Evolutionary conservation across 306 rosid species (phyloP).

Genomic region (Luffa acutangula): DNA sequence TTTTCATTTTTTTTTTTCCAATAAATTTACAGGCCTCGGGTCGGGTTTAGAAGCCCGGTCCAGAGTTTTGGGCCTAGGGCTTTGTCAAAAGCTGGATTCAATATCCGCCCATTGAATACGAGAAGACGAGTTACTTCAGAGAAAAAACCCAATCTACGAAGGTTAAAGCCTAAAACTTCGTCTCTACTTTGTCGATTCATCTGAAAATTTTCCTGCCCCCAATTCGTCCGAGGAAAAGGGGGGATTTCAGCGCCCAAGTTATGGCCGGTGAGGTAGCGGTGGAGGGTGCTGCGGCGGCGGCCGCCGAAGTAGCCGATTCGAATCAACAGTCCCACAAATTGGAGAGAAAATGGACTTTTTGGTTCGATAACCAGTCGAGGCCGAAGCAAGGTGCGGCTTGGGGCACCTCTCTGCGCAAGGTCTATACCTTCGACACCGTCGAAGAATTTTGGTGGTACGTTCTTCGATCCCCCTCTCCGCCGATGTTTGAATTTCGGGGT

Average conservation of each 20-base stretch:
- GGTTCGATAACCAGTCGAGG: constrained; percentile 83
- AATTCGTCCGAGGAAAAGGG: not conserved
- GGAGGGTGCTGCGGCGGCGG: constrained; percentile 16
- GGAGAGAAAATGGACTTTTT: constrained; percentile 88
- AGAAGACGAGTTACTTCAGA: not conserved
- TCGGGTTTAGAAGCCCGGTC: not conserved
- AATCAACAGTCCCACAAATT: constrained; percentile 36
- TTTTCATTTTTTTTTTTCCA: not conserved
- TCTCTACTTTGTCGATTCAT: not conserved
- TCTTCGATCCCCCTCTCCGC: not conserved
- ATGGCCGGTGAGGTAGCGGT: constrained; percentile 61
- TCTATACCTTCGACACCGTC: constrained; percentile 73
- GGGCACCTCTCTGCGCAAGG: constrained; percentile 73
- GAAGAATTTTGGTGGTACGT: constrained; percentile 89
- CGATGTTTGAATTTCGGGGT: not conserved
- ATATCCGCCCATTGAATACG: not conserved
- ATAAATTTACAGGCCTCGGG: not conserved
- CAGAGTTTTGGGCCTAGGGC: not conserved
- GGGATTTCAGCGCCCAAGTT: not conserved
- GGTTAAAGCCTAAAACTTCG: constrained; percentile 1
- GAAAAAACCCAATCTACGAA: not conserved
- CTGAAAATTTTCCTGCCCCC: not conserved
- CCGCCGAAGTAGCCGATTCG: constrained; percentile 7
- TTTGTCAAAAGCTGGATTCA: not conserved
- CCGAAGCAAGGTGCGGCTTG: constrained; percentile 89